A percentile compares a stretch with the other conserved stretches of the same genome.
Evolutionary conservation across 2,329 filamentous ascomycete species (phyloP).

Genomic region (Trichoderma koningii): DNA sequence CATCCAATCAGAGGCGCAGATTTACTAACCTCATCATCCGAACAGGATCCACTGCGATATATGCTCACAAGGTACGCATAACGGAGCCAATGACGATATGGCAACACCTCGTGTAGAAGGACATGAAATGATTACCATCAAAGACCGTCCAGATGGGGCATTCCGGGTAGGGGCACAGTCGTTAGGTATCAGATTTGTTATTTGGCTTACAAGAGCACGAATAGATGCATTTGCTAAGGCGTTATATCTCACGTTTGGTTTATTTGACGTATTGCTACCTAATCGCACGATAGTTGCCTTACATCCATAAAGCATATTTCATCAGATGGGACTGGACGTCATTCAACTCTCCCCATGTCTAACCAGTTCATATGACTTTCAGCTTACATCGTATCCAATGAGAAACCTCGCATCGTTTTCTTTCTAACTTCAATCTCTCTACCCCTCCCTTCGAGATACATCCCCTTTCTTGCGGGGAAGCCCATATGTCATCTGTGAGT

Average conservation of each 20-base stretch:
- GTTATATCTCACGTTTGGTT: neutral
- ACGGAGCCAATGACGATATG: neutral
- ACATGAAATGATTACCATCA: neutral
- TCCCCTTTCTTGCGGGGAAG: conserved; percentile 18
- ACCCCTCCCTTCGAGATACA: conserved; percentile 1
- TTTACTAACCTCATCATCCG: conserved; percentile 37
- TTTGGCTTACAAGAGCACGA: neutral
- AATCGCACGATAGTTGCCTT: conserved; percentile 16
- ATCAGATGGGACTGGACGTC: neutral
- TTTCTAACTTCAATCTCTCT: neutral
- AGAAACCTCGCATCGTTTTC: neutral
- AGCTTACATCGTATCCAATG: neutral
- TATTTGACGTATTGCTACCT: conserved; percentile 13
- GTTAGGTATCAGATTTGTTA: neutral
- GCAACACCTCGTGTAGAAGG: no score
- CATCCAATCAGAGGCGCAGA: conserved; percentile 40
- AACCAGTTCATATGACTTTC: neutral
- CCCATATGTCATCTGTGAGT: conserved; percentile 1
- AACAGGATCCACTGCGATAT: neutral
- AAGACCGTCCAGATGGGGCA: neutral
- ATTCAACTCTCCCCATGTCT: no score
- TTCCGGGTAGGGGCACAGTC: neutral
- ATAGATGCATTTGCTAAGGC: neutral
- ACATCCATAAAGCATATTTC: neutral
- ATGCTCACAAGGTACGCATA: neutral